Conservation (phyloP, 2,329 filamentous ascomycete species). For the Colletotrichum sp. region DNA sequence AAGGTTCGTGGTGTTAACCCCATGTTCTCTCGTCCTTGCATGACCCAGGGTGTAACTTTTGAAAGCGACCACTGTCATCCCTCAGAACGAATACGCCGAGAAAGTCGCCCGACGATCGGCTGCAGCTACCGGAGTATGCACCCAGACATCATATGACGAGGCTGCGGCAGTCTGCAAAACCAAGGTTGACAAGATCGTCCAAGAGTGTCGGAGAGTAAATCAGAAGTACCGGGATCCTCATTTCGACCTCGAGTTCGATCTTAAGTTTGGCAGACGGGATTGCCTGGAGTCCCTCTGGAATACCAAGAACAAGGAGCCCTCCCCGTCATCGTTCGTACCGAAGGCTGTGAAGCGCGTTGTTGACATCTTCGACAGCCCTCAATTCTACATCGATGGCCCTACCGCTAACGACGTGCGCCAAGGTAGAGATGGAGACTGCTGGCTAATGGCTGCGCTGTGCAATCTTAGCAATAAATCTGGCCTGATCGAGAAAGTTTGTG, state of each 20-base stretch:
- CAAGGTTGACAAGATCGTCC: slow-evolving; percentile 66
- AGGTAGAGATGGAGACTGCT: slow-evolving; percentile 81
- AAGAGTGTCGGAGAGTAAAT: slow-evolving; percentile 76
- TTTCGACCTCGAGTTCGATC: slow-evolving; percentile 82
- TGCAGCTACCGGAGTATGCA: slow-evolving; percentile 45
- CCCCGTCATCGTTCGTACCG: slow-evolving; percentile 39
- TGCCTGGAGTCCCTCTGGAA: slow-evolving; percentile 53
- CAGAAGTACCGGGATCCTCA: slow-evolving; percentile 87
- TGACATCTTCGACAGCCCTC: slow-evolving; percentile 78
- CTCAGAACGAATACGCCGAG: slow-evolving; percentile 69
- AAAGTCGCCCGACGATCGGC: slow-evolving; percentile 62
- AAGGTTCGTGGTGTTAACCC: slow-evolving; percentile 50
- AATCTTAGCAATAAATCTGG: slow-evolving; percentile 76
- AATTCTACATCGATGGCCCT: slow-evolving; percentile 80
- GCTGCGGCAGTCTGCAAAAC: slow-evolving; percentile 71
- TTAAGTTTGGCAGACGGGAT: slow-evolving; percentile 63
- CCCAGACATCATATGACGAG: slow-evolving; percentile 73
- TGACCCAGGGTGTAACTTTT: not conserved
- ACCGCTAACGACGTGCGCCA: slow-evolving; percentile 81
- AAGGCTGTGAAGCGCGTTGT: slow-evolving; percentile 70
- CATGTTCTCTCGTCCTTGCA: not conserved
- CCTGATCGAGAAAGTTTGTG: slow-evolving; percentile 75
- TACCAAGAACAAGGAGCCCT: slow-evolving; percentile 22
- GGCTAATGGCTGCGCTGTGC: slow-evolving; percentile 82
- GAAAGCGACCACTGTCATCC: slow-evolving; percentile 70